These are phyloP conservation scores for Penicillium sp. DNA, from an alignment of 2,329 filamentous ascomycete genomes.

Conservation along the genomic window DNA sequence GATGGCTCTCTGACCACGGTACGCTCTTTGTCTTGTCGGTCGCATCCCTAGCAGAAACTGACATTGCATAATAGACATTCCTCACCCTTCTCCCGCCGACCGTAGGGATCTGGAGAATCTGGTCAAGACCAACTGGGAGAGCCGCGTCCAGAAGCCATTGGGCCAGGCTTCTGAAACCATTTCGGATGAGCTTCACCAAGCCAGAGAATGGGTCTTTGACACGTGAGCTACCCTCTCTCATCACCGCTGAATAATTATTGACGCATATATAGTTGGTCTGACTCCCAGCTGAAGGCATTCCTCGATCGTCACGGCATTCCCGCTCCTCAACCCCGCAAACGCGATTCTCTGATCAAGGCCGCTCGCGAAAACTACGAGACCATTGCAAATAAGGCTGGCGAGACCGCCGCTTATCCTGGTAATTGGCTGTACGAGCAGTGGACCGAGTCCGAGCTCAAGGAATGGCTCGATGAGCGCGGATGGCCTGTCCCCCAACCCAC, in stretches of 20 bases:
- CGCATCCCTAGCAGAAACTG: not conserved
- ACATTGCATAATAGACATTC: conserved; percentile 56
- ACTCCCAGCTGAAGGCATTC: conserved; percentile 90
- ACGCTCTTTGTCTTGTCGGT: not conserved
- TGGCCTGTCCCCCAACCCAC: conserved; percentile 81
- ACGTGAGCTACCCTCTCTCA: conserved; percentile 48
- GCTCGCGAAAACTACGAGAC: conserved; percentile 78
- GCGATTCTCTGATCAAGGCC: conserved; percentile 75
- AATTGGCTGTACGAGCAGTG: conserved; percentile 91
- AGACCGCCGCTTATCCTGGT: conserved; percentile 82
- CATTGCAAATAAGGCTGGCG: conserved; percentile 69
- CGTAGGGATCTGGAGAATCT: conserved; percentile 90
- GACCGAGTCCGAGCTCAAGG: conserved; percentile 90
- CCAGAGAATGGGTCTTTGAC: conserved; percentile 91
- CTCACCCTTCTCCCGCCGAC: conserved; percentile 85
- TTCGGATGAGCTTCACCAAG: conserved; percentile 66
- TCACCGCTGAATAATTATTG: not conserved
- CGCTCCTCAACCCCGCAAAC: conserved; percentile 80
- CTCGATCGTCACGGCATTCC: conserved; percentile 85
- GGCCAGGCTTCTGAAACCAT: conserved; percentile 76
- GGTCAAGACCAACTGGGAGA: conserved; percentile 87
- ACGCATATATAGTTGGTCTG: conserved; percentile 66
- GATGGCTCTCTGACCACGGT: conserved; percentile 88
- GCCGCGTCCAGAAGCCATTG: conserved; percentile 68
- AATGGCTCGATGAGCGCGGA: conserved; percentile 86